Evolutionary conservation across 352 stramenopile genomes (phyloP), one percentile per base, ranked within the genome.

Genomic region (Labyrinthula sp.): DNA sequence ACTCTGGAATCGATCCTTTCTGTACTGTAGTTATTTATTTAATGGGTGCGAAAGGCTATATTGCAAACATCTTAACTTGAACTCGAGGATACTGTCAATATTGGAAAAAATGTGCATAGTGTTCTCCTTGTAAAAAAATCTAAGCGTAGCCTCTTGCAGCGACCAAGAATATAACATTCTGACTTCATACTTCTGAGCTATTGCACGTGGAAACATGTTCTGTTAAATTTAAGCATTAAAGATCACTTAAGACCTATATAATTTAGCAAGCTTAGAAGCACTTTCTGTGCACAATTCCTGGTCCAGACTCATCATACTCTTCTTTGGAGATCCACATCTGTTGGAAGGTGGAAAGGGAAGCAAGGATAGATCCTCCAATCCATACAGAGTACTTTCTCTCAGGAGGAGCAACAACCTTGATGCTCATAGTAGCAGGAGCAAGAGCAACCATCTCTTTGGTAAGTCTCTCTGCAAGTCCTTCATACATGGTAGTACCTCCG

Each of bases 251-350:
- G 3, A 3, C 3, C 14, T 21, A 3, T 6, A 36, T 3, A 35
- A 3, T 14, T 21, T 36, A 3, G 3, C 10, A 3, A 8, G 49
- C 54, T 65, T 76, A 85, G 43, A 83, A 66, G 38, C 79, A 92
- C 60, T 94, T 94, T 48, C 83, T 75, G 71, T 95, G 82, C 17
- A 97, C 67, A 63, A 95, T 94, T n/a, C 72, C 76, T 40, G 80
- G 64, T 17, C 88, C 88, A 59, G 84, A 84, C 66, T 97, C 88
- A 36, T 95, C 88, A 61, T 95, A 97, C 66, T 97, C 88, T 37
- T 69, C 73, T 66, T 92, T 95, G 34, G 81, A 91, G 61, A 95
- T 91, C 83, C 84, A 95, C 83, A 95, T 95, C 54, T 94, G 87
- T 65, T 94, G 85, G 69, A 97, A 97, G 17, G 78, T 94, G 35